These are phyloP conservation scores for Lepidium didymum DNA, from an alignment of 345 rosid species.

Conservation along the genomic window DNA sequence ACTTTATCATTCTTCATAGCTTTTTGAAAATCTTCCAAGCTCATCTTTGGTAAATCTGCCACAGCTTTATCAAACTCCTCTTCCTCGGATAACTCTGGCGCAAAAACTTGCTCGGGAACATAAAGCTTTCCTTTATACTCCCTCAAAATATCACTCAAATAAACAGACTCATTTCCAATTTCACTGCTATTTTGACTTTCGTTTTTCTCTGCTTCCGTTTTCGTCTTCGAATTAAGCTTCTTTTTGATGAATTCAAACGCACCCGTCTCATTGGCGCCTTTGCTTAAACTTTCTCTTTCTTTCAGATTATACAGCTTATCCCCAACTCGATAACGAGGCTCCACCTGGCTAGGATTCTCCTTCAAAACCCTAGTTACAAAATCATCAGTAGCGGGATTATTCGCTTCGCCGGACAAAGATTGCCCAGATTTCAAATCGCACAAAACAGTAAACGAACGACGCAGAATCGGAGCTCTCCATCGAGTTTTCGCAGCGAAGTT, in stretches of 20 bases:
- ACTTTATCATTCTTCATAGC: slow-evolving; percentile 58
- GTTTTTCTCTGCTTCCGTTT: slow-evolving; percentile 14
- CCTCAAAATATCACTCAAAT: slow-evolving; percentile 69
- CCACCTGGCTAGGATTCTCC: slow-evolving; percentile 84
- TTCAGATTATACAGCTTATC: slow-evolving; percentile 49
- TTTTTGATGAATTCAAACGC: slow-evolving; percentile 36
- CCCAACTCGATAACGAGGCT: slow-evolving; percentile 56
- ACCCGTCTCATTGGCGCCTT: slow-evolving; percentile 32
- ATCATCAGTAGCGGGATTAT: slow-evolving; percentile 36
- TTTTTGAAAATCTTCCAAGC: slow-evolving; percentile 63
- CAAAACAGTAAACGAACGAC: slow-evolving; percentile 44
- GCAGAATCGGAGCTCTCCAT: slow-evolving; percentile 34
- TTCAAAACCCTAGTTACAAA: slow-evolving; percentile 62
- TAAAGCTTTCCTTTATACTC: slow-evolving; percentile 80
- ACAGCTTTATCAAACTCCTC: slow-evolving; percentile 58
- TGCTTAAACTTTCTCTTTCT: slow-evolving; percentile 49
- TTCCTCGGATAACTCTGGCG: slow-evolving; percentile 59
- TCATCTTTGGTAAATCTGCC: slow-evolving; percentile 63
- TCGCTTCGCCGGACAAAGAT: slow-evolving; percentile 28
- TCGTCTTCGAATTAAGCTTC: slow-evolving; percentile 35
- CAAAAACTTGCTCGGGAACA: slow-evolving; percentile 87
- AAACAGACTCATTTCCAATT: slow-evolving; percentile 38
- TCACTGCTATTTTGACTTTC: slow-evolving; percentile 23
- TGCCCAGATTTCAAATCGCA: slow-evolving; percentile 32
- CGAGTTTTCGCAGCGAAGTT: slow-evolving; percentile 22